Evolutionary conservation across 2,329 filamentous ascomycete species (phyloP).

Genomic region (Paraconiothyrium brasiliense): DNA sequence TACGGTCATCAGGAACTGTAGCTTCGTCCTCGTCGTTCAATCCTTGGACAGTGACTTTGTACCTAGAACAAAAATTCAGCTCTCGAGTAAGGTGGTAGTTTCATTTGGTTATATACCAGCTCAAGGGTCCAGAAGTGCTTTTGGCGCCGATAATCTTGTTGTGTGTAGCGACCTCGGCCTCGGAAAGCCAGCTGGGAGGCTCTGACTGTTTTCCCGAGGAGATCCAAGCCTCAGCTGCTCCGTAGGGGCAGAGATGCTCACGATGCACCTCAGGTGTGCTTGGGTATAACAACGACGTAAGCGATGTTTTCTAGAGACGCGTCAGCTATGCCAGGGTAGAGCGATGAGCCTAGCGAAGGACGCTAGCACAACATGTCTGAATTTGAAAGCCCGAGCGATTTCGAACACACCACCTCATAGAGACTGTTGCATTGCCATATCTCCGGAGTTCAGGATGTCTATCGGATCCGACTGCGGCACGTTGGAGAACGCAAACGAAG

Average conservation of each 20-base stretch:
- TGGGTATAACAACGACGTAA: neutral
- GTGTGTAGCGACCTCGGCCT: neutral
- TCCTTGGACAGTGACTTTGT: neutral
- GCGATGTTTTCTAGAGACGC: neutral
- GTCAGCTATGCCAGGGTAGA: neutral
- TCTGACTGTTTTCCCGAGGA: slow-evolving; percentile 2
- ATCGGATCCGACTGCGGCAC: neutral
- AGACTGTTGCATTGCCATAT: too few relatives aligned
- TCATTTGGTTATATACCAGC: neutral
- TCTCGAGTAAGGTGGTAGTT: neutral
- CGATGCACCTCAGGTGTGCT: neutral
- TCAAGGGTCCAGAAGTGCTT: neutral
- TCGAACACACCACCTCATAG: too few relatives aligned
- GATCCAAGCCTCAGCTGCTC: neutral
- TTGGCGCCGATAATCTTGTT: neutral
- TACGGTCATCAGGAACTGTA: neutral
- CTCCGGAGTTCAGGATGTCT: too few relatives aligned
- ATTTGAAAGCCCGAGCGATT: neutral
- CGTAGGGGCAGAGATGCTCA: neutral
- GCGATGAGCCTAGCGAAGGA: neutral
- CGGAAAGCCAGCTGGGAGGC: neutral
- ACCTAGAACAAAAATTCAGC: neutral
- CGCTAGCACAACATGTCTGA: neutral
- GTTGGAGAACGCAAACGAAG: neutral
- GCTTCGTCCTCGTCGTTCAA: slow-evolving; percentile 3